Conservation (phyloP, 306 rosid species). For the Dryas alaskensis region DNA sequence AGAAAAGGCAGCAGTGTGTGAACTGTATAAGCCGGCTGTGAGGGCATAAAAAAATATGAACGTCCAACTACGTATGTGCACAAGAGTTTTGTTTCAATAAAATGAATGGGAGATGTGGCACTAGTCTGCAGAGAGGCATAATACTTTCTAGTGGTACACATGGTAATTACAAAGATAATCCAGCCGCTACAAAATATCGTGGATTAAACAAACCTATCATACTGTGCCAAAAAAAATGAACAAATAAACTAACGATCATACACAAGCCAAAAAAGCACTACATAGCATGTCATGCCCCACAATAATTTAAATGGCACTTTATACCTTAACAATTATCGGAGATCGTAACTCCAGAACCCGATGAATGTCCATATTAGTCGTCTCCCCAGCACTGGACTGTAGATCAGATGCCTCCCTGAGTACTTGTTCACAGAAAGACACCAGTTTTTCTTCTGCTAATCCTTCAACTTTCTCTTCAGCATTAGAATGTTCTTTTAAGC, state of each 20-base stretch:
- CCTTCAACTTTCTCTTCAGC: conserved; percentile 64
- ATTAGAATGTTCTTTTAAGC: conserved; percentile 38
- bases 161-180: not conserved
- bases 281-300: not conserved
- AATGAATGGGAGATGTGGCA: not conserved
- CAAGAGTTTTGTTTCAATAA: too few relatives aligned
- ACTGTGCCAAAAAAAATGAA: too few relatives aligned
- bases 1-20: not conserved
- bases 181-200: too few relatives aligned
- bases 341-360: conserved; percentile 89
- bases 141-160: not conserved
- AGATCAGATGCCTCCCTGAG: conserved; percentile 96
- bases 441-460: conserved; percentile 85
- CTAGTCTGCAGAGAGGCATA: not conserved
- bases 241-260: not conserved
- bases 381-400: conserved; percentile 76
- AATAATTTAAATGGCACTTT: not conserved
- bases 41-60: too few relatives aligned
- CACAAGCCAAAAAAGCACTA: not conserved
- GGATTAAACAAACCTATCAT: too few relatives aligned
- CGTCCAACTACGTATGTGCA: too few relatives aligned
- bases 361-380: conserved; percentile 81
- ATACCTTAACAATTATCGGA: conserved; percentile 86
- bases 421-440: conserved; percentile 84
- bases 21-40: not conserved